Base-by-base conservation (phyloP, 371 early-diverging fungal species). In the Spraguea lophii region DNA sequence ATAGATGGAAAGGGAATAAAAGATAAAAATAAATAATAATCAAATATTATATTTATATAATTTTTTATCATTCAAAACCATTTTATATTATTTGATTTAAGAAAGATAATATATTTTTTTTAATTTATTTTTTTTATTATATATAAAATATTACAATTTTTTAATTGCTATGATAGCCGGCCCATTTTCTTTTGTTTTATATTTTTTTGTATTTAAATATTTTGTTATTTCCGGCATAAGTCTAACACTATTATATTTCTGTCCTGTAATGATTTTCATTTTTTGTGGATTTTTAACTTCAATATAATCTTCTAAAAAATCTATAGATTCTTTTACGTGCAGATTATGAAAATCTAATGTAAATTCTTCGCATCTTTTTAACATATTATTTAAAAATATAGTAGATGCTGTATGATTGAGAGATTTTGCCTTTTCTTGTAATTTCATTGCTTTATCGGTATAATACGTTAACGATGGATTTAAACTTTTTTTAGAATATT, bases 301-400 rank as follows among this genome's bases (percentile, higher is more conserved):
- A 1, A 52, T 34, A 40, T 52, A 44, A 44, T 52, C 52, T 17
- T 36, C 36, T 4, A 44, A 3, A 52, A 52, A 52, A 20, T n/a
- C 37, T 12, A 52, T 25, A 20, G 44, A 42, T 23, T 52, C 52
- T 19, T 24, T 35, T 12, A 26, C 26, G 34, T 44, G 38, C 9
- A 52, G 22, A 16, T 38, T 38, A 30, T 52, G 52, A 13, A 52
- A 25, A 35, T 52, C 52, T 10, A 52, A 1, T 1, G 12, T 23
- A 1, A 17, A n/a, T 13, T 42, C 35, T 34, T 42, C 6, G 9
- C 4, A 7, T 39, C 21, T 21, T n/a, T 43, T 42, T 17, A 52
- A 20, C 10, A 39, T 25, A 2, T 38, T 52, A 23, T 42, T 34
- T 30, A 52, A 25, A 35, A 52, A 34, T 19, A 30, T 22, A 13